A percentile compares a stretch with the other conserved stretches of the same genome.
These are phyloP conservation scores for Rhodosporidiobolus sp. DNA, from an alignment of 768 basidiomycete genomes.

Conservation along the genomic window DNA sequence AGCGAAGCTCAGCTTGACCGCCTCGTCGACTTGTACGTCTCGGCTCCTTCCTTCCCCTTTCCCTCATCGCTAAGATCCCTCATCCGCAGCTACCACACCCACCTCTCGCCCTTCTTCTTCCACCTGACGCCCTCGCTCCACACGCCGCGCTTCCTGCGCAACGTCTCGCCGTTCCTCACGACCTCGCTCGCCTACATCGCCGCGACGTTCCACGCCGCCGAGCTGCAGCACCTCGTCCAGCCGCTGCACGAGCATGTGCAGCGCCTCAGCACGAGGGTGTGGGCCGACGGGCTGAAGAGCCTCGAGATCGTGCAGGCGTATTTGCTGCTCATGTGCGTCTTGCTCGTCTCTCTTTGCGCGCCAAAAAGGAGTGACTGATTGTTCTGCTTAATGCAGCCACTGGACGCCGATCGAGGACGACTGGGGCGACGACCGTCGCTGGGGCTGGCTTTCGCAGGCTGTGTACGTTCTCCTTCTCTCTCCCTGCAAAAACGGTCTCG, in stretches of 20 bases:
- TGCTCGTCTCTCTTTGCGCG: neutral
- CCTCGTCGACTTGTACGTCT: slow-evolving; percentile 27
- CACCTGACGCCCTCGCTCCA: slow-evolving; percentile 32
- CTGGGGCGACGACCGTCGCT: slow-evolving; percentile 33
- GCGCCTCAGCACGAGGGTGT: slow-evolving; percentile 17
- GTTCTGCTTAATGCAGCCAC: neutral
- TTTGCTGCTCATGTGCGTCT: slow-evolving; percentile 26
- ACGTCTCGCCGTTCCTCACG: slow-evolving; percentile 33
- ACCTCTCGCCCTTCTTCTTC: slow-evolving; percentile 11
- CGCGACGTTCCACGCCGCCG: slow-evolving; percentile 11
- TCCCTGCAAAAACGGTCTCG: neutral
- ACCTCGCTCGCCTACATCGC: slow-evolving; percentile 20
- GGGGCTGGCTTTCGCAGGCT: slow-evolving; percentile 26
- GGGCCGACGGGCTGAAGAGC: slow-evolving; percentile 28
- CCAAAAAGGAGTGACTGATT: neutral
- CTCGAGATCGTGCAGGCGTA: slow-evolving; percentile 37
- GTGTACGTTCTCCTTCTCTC: neutral
- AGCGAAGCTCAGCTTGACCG: slow-evolving; percentile 12
- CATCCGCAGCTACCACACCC: slow-evolving; percentile 24
- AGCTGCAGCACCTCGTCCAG: slow-evolving; percentile 1
- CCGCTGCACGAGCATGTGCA: slow-evolving; percentile 17
- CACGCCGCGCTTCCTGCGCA: slow-evolving; percentile 25
- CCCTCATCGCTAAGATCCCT: accelerated
- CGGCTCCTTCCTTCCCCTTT: neutral
- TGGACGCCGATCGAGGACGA: slow-evolving; percentile 36